A percentile compares a stretch with the other conserved stretches of the same genome.
Conservation (phyloP, 768 basidiomycete species). For the Lactarius akahatsu region DNA sequence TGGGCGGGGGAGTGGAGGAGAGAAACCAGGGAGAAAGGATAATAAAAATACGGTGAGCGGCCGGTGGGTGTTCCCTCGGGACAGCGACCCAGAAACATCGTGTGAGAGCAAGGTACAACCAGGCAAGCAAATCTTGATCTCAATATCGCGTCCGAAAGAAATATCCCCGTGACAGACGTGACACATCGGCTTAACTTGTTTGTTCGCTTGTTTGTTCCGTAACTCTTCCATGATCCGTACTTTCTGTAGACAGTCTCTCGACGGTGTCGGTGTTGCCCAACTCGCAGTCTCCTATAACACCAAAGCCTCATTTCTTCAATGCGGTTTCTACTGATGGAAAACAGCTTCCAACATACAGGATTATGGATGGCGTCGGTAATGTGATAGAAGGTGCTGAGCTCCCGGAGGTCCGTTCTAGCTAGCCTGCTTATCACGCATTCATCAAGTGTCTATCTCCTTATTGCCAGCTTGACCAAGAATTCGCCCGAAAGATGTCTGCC, state of each 20-base stretch:
- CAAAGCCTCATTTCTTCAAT: conserved; percentile 78
- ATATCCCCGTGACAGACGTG: neutral
- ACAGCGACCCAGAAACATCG: conserved; percentile 3
- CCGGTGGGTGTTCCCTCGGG: neutral
- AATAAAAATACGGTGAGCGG: neutral
- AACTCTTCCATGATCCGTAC: conserved; percentile 27
- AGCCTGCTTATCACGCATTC: neutral
- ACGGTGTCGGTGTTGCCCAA: conserved; percentile 39
- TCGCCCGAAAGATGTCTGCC: conserved; percentile 61
- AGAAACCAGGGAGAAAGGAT: neutral
- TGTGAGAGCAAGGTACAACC: neutral
- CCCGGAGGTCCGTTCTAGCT: conserved; percentile 58
- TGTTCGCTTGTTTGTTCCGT: neutral
- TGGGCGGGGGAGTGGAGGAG: conserved; percentile 13
- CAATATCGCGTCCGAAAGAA: neutral
- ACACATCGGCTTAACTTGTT: conserved; percentile 24
- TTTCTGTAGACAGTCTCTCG: conserved; percentile 8
- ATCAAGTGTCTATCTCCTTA: neutral
- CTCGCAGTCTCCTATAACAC: conserved; percentile 59
- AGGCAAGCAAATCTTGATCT: conserved; percentile 1
- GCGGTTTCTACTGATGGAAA: conserved; percentile 59
- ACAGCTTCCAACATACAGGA: conserved; percentile 81
- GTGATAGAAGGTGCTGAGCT: conserved; percentile 69
- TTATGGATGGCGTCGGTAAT: conserved; percentile 78
- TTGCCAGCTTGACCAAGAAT: conserved; percentile 60